A percentile compares a stretch with the other conserved stretches of the same genome.
phyloP scores from a whole-genome alignment of 805 yeast species.

The Candida corydali region DNA sequence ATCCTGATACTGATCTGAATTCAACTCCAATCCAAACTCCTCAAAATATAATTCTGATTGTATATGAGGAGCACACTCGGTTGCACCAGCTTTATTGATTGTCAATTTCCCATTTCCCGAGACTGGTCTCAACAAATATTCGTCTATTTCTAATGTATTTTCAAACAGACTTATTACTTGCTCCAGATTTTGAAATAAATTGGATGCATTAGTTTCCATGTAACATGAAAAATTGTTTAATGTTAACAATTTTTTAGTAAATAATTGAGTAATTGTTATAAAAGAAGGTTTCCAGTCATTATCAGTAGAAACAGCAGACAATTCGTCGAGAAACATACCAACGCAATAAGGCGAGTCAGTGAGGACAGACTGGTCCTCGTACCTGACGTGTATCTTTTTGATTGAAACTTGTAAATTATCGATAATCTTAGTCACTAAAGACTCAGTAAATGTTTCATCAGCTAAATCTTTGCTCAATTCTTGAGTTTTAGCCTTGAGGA shows the following conservation, averaged over 20 bases:
- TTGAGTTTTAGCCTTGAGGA: constrained; percentile 45
- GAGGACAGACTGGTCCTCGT: constrained; percentile 74
- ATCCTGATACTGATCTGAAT: constrained; percentile 80
- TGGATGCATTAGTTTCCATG: constrained; percentile 65
- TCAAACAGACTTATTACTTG: constrained; percentile 48
- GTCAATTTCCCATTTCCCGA: constrained; percentile 82
- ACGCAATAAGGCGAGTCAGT: constrained; percentile 74
- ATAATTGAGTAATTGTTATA: constrained; percentile 61
- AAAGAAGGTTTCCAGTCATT: constrained; percentile 81
- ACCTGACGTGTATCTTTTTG: constrained; percentile 85
- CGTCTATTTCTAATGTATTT: constrained; percentile 16
- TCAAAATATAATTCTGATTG: constrained; percentile 75
- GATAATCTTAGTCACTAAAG: constrained; percentile 80
- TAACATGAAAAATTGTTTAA: constrained; percentile 73
- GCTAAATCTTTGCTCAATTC: constrained; percentile 33
- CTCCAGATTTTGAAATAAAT: constrained; percentile 36
- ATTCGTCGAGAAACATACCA: constrained; percentile 79
- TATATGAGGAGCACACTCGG: constrained; percentile 64
- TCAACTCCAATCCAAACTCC: constrained; percentile 82
- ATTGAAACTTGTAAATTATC: constrained; percentile 91
- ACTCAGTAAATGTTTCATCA: constrained; percentile 82
- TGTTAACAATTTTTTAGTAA: constrained; percentile 74
- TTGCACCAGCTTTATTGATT: constrained; percentile 73
- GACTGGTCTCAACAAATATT: constrained; percentile 74
- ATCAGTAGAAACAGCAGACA: constrained; percentile 90